phyloP scores from a whole-genome alignment of 1,284 basidiomycete species.

The Ganoderma lucidum region DNA sequence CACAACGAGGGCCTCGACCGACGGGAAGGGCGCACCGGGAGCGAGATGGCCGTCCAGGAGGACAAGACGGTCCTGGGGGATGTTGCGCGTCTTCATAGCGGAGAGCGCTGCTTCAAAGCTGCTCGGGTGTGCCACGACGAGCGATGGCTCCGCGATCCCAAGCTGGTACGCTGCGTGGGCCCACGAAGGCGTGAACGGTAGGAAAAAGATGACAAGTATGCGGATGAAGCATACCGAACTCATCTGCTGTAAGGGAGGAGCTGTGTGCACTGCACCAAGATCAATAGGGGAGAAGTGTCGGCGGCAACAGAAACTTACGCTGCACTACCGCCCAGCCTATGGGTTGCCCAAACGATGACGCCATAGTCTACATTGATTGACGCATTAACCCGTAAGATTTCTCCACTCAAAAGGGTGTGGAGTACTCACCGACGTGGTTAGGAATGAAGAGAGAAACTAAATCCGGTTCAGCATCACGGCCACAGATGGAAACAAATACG shows the following conservation, averaged over 20 bases:
- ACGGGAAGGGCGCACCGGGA: background rate
- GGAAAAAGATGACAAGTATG: background rate
- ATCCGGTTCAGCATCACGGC: background rate
- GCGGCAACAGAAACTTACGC: background rate
- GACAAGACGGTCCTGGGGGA: background rate
- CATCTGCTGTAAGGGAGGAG: background rate
- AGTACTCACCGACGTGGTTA: background rate
- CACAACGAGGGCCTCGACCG: background rate
- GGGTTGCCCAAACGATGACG: background rate
- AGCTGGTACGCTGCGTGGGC: background rate
- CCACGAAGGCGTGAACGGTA: background rate
- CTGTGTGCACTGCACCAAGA: background rate
- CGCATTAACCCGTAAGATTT: too few relatives aligned
- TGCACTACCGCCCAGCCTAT: background rate
- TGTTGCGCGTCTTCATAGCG: background rate
- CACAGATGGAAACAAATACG: background rate
- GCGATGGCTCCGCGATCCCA: background rate
- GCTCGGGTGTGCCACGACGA: background rate
- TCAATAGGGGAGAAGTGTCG: background rate
- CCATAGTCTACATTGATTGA: background rate
- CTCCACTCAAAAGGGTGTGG: constrained; percentile 13
- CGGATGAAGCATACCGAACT: background rate
- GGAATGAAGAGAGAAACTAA: background rate
- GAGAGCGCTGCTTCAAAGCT: background rate
- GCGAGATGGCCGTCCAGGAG: background rate